Evolutionary conservation across 192 early-diverging fungal species (phyloP).

Genomic region (Ambispora gerdemannii): DNA sequence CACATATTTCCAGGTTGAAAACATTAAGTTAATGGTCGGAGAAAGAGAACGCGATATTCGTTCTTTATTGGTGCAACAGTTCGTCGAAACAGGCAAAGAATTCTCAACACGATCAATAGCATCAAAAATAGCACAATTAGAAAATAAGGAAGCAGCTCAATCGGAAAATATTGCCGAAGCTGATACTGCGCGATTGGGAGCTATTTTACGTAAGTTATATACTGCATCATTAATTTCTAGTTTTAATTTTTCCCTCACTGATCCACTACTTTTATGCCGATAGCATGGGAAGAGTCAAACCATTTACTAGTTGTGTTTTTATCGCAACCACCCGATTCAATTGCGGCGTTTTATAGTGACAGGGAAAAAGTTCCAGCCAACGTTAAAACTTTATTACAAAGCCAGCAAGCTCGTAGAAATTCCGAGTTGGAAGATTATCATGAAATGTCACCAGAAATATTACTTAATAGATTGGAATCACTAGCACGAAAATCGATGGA

Average conservation of each 20-base stretch:
- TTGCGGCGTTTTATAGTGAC: constrained; percentile 18
- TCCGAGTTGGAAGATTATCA: constrained; percentile 18
- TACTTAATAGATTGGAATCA: constrained; percentile 9
- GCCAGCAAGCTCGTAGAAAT: neutral
- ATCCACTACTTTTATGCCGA: neutral
- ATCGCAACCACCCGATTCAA: constrained; percentile 22
- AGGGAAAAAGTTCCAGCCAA: neutral
- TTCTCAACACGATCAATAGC: constrained; percentile 9
- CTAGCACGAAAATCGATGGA: constrained; percentile 14
- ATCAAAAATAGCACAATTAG: neutral
- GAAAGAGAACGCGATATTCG: neutral
- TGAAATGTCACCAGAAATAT: constrained; percentile 6
- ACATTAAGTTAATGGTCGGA: neutral
- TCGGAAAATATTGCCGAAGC: neutral
- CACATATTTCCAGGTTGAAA: constrained; percentile 28
- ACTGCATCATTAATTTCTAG: neutral
- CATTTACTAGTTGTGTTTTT: constrained; percentile 24
- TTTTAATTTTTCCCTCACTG: no score
- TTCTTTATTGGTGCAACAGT: neutral
- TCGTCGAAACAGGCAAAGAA: neutral
- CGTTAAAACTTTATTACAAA: constrained; percentile 2
- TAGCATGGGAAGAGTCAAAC: constrained; percentile 20
- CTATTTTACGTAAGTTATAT: neutral
- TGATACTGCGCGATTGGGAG: neutral
- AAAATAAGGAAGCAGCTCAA: no score